Base-by-base conservation (phyloP, 768 basidiomycete genomes). In the Kwoniella mangroviensis region DNA sequence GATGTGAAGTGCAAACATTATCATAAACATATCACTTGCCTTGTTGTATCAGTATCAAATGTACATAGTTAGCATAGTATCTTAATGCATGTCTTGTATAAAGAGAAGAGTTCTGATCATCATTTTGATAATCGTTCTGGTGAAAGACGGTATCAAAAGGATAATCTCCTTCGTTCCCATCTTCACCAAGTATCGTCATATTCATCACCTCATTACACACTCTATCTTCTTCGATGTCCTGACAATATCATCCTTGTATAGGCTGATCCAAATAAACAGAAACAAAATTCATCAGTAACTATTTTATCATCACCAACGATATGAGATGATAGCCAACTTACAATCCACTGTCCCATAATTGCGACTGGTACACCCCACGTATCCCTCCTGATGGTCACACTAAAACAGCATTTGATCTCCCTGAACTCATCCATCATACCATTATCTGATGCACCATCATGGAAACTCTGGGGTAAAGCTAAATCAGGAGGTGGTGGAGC, bases 361-460 rank as follows among this genome's bases (percentile, higher is more conserved):
- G 81, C 81, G 15, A 81, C 80, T 1, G 81, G 81, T 9, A 83
- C 77, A 43, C 82, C 82, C 78, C 79, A 82, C 6, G 80, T 79
- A 67, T 83, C 82, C 52, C 84, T 69, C 56, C 84, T 67, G 26
- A 84, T 84, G 7, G 84, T 84, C 24, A 82, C 82, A 55, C 78
- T 81, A 67, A 84, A 82, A 76, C 82, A 83, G 65, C 83, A 84
- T 65, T 79, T 76, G 65, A 83, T 79, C 60, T 75, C 74, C 53
- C 74, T 70, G 55, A 71, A 74, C 51, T 78, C 75, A 26, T 77
- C 73, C 53, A 49, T 17, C 52, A 12, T 19, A n/a, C n/a, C 54
- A 28, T 60, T 54, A 21, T 68, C 67, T 17, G 67, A 68, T 22
- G 57, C n/a, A 17, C 49, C 67, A n/a, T 63, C 51, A 42, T 58